Evolutionary conservation across 805 yeast species (phyloP).

Genomic region (Monosporozyma unispora): DNA sequence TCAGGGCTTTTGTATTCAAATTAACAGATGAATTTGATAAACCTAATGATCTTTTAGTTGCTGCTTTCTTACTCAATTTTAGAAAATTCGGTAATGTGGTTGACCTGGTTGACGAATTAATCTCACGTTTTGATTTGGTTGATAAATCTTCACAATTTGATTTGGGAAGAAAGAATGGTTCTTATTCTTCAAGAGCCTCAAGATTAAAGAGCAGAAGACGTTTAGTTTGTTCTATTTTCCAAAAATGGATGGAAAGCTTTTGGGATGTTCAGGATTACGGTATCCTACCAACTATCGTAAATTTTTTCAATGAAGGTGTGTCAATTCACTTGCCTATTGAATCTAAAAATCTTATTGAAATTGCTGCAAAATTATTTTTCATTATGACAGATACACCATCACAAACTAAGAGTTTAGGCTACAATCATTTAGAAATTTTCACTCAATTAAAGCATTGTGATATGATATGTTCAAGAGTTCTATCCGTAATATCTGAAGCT

Average conservation of each 20-base stretch:
- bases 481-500: conserved; percentile 32
- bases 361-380: conserved; percentile 44
- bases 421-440: neutral
- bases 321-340: conserved; percentile 55
- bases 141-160: conserved; percentile 30
- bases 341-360: conserved; percentile 49
- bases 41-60: conserved; percentile 57
- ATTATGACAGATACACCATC: conserved; percentile 26
- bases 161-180: conserved; percentile 28
- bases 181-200: conserved; percentile 35
- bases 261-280: conserved; percentile 68
- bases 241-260: conserved; percentile 82
- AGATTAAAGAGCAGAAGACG: conserved; percentile 53
- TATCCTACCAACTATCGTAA: conserved; percentile 59
- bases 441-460: conserved; percentile 3
- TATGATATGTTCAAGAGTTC: conserved; percentile 6
- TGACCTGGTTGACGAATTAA: conserved; percentile 60
- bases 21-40: conserved; percentile 56
- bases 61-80: conserved; percentile 72
- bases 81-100: conserved; percentile 59
- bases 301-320: conserved; percentile 74
- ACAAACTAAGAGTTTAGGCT: neutral
- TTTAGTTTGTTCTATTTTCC: conserved; percentile 58
- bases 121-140: conserved; percentile 51
- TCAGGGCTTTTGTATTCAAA: conserved; percentile 55